Conservation (phyloP, 805 yeast species). For the Myxozyma neotropica region DNA sequence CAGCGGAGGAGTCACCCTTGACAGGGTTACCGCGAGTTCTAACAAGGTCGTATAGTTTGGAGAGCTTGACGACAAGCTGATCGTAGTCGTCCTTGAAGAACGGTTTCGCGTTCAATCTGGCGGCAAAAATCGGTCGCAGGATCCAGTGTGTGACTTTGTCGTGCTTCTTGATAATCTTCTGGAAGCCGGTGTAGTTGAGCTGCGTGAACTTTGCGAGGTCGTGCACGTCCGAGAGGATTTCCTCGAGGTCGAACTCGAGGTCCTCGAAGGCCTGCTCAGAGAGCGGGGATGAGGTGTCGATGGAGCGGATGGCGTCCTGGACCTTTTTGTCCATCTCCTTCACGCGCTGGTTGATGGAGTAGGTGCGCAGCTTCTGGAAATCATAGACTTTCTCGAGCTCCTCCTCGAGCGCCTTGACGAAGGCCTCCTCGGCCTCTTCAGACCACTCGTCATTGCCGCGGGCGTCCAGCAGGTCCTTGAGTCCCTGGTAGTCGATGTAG, state of each 20-base stretch:
- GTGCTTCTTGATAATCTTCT: slow-evolving; percentile 93
- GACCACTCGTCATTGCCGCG: slow-evolving; percentile 63
- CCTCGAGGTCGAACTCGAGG: slow-evolving; percentile 74
- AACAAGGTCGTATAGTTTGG: slow-evolving; percentile 86
- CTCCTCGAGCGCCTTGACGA: slow-evolving; percentile 70
- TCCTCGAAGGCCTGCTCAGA: slow-evolving; percentile 70
- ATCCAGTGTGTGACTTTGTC: slow-evolving; percentile 83
- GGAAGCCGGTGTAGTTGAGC: slow-evolving; percentile 95
- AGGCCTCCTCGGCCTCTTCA: slow-evolving; percentile 77
- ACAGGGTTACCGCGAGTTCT: slow-evolving; percentile 96
- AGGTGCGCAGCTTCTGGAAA: slow-evolving; percentile 84
- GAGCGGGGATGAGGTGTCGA: slow-evolving; percentile 48
- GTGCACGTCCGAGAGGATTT: slow-evolving; percentile 94
- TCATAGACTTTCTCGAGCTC: slow-evolving; percentile 93
- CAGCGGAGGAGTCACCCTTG: slow-evolving; percentile 94
- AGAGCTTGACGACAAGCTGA: slow-evolving; percentile 80
- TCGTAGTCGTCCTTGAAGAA: slow-evolving; percentile 96
- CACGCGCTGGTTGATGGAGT: slow-evolving; percentile 82
- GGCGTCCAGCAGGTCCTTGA: slow-evolving; percentile 65
- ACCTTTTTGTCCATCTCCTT: slow-evolving; percentile 75
- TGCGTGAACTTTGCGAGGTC: slow-evolving; percentile 93
- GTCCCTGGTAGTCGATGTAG: slow-evolving; percentile 88
- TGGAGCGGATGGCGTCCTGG: slow-evolving; percentile 55
- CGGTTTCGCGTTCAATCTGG: slow-evolving; percentile 88
- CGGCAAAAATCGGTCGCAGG: slow-evolving; percentile 90